Conservation (phyloP, 129 eudicot genomes). For the Saussurea involucrata region DNA sequence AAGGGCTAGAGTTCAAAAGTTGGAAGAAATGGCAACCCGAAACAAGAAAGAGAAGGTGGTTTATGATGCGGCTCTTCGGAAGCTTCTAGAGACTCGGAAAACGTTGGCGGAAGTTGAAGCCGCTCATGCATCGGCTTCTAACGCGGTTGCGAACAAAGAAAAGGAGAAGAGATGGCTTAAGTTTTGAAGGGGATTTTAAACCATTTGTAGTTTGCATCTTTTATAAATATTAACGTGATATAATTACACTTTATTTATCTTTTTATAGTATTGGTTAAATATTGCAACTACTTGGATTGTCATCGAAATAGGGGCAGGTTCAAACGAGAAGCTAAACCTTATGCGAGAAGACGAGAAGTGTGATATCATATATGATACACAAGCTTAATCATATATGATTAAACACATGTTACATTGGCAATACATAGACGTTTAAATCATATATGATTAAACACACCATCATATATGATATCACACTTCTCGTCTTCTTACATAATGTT, state of each 20-base stretch:
- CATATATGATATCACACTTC: no score
- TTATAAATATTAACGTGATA: neutral
- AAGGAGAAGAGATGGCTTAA: conserved; percentile 93
- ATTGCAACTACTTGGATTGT: no score
- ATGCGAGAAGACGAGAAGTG: no score
- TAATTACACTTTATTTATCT: neutral
- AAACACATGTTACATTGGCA: no score
- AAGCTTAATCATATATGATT: no score
- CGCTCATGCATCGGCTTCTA: conserved; percentile 74
- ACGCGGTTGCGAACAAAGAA: conserved; percentile 69
- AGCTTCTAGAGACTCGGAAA: conserved; percentile 63
- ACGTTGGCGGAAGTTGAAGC: conserved; percentile 69
- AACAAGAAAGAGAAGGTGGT: conserved; percentile 84
- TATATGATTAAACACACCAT: no score
- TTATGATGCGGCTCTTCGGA: conserved; percentile 79
- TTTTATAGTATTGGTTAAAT: neutral
- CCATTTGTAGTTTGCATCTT: conserved; percentile 8
- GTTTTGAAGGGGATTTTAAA: conserved; percentile 39
- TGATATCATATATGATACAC: no score
- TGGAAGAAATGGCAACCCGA: conserved; percentile 86
- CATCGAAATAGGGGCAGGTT: no score
- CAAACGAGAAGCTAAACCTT: no score
- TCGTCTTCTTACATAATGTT: no score
- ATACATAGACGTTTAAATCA: no score
- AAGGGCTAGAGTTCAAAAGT: conserved; percentile 45